Evolutionary conservation across 2,329 filamentous ascomycete genomes (phyloP).

Genomic region (Claviceps quebecensis): DNA sequence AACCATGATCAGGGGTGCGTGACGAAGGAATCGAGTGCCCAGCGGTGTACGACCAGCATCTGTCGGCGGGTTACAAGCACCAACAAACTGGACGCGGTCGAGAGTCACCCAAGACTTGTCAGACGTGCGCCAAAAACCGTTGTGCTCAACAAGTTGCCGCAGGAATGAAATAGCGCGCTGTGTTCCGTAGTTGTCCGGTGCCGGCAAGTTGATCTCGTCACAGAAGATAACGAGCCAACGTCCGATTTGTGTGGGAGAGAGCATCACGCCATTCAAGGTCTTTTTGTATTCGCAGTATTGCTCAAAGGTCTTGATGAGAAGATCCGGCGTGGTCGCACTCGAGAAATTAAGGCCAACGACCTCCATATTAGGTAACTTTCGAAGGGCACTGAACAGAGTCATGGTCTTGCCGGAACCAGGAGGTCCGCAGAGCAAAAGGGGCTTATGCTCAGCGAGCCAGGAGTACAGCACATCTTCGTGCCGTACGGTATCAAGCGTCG

Average conservation of each 20-base stretch:
- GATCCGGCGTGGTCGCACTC: slow-evolving; percentile 91
- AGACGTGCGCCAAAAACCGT: slow-evolving; percentile 95
- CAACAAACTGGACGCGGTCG: slow-evolving; percentile 96
- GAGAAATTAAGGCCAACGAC: slow-evolving; percentile 99
- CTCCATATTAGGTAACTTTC: slow-evolving; percentile 97
- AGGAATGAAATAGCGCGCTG: slow-evolving; percentile 96
- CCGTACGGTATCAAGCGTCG: slow-evolving; percentile 89
- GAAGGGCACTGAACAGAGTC: slow-evolving; percentile 94
- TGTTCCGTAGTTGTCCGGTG: slow-evolving; percentile 93
- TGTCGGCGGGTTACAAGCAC: slow-evolving; percentile 94
- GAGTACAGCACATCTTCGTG: slow-evolving; percentile 99
- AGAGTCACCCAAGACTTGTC: slow-evolving; percentile 97
- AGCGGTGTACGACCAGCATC: slow-evolving; percentile 93
- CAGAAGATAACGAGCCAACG: slow-evolving; percentile 98
- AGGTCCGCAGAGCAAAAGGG: slow-evolving; percentile 86
- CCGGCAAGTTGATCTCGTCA: slow-evolving; percentile 97
- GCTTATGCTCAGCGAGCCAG: slow-evolving; percentile 98
- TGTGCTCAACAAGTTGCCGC: slow-evolving; percentile 93
- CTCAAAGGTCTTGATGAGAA: slow-evolving; percentile 97
- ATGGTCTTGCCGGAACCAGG: slow-evolving; percentile 99
- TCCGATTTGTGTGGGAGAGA: slow-evolving; percentile 91
- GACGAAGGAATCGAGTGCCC: slow-evolving; percentile 83
- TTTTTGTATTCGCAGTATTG: slow-evolving; percentile 99
- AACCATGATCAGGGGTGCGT: slow-evolving; percentile 98
- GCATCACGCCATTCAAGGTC: slow-evolving; percentile 87